These are phyloP conservation scores for Saitozyma podzolica DNA, from an alignment of 768 basidiomycete genomes.

Conservation along the genomic window DNA sequence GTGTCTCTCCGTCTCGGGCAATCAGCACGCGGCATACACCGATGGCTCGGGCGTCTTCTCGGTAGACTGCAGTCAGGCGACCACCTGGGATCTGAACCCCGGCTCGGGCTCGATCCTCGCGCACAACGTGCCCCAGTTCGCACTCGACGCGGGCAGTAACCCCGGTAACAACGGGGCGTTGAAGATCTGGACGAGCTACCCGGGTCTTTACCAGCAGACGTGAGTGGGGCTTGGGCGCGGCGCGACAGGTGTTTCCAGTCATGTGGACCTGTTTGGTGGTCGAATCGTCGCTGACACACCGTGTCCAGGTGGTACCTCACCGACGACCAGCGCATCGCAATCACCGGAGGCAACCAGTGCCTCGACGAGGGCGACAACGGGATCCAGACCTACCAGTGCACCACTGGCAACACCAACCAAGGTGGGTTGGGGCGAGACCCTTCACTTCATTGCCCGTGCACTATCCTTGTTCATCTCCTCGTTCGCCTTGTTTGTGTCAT, in stretches of 20 bases:
- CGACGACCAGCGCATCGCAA: constrained; percentile 45
- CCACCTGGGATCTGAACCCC: constrained; percentile 17
- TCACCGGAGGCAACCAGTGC: constrained; percentile 49
- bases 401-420: constrained; percentile 46
- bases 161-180: constrained; percentile 17
- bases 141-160: constrained; percentile 23
- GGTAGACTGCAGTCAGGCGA: constrained; percentile 11
- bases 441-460: background rate
- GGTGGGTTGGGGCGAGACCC: constrained; percentile 14
- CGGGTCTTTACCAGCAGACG: constrained; percentile 26
- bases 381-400: constrained; percentile 46
- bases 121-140: constrained; percentile 6
- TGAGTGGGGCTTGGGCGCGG: constrained; percentile 10
- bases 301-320: constrained; percentile 25
- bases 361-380: constrained; percentile 36
- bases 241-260: no score
- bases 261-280: background rate
- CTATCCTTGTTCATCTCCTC: background rate
- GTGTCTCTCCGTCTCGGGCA: constrained; percentile 9
- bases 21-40: background rate
- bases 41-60: constrained; percentile 12
- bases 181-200: constrained; percentile 23
- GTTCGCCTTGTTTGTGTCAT: background rate
- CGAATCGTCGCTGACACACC: background rate
- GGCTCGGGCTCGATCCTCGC: constrained; percentile 17